Conservation (phyloP, 306 rosid species). For the Casuarina glauca region DNA sequence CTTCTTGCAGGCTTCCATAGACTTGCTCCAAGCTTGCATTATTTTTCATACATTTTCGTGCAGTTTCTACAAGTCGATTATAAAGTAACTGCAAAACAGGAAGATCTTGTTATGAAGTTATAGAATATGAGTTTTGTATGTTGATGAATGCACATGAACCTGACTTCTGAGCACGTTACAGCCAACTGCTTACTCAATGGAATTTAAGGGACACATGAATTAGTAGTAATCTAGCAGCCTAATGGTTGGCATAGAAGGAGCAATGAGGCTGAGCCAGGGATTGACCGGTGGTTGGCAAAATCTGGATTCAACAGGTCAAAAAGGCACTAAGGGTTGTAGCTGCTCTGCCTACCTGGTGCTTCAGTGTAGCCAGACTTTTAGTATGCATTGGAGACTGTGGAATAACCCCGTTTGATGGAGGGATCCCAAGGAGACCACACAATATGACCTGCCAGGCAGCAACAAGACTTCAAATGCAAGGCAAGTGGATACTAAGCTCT, state of each 20-base stretch:
- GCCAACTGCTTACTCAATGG: background rate
- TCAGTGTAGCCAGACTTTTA: constrained; percentile 72
- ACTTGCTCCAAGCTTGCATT: constrained; percentile 65
- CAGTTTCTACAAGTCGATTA: constrained; percentile 53
- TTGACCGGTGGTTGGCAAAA: constrained; percentile 14
- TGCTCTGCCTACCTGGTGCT: constrained; percentile 61
- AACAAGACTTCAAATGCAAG: constrained; percentile 18
- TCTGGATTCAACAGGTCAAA: constrained; percentile 12
- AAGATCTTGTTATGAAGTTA: constrained; percentile 11
- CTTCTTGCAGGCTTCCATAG: constrained; percentile 71
- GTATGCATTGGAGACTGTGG: constrained; percentile 95
- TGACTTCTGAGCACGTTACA: background rate
- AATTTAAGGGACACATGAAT: background rate
- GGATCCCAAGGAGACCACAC: constrained; percentile 80
- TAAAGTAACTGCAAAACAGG: constrained; percentile 55
- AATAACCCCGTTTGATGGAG: constrained; percentile 83
- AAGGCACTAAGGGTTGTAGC: constrained; percentile 2
- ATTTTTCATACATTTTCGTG: constrained; percentile 51
- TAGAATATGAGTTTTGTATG: constrained; percentile 2
- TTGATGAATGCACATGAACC: background rate
- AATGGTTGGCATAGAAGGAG: background rate
- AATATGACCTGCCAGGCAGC: constrained; percentile 59
- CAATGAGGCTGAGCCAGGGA: background rate
- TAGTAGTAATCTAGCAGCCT: constrained; percentile 1
- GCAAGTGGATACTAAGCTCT: background rate